phyloP scores from a whole-genome alignment of 208 protist genomes.

The Herpetomonas samuelpessoai region DNA sequence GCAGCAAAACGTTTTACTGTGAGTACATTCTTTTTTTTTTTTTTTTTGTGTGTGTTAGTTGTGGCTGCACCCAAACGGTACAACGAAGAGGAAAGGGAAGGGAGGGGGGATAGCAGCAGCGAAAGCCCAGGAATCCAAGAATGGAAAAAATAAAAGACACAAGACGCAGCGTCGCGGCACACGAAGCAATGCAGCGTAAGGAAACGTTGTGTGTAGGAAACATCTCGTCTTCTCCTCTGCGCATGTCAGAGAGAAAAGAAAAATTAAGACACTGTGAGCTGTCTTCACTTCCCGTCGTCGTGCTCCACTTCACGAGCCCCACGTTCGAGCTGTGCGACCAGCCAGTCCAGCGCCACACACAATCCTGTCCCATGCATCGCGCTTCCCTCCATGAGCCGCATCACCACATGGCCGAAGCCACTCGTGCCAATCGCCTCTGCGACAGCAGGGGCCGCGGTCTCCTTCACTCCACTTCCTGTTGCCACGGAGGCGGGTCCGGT shows the following conservation, averaged over 20 bases:
- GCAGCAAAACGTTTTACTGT: no score
- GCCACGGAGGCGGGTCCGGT: no score
- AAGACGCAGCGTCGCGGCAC: no score
- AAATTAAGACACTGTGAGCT: constrained; percentile 1
- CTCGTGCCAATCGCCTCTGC: constrained; percentile 24
- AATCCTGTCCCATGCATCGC: constrained; percentile 51
- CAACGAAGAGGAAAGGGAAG: no score
- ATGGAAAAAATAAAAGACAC: no score
- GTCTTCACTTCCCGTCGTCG: constrained; percentile 4
- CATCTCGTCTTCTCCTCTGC: no score
- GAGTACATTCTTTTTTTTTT: no score
- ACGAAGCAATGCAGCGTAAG: no score
- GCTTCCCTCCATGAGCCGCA: constrained; percentile 49
- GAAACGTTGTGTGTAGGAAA: no score
- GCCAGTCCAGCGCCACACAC: constrained; percentile 69
- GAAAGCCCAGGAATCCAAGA: no score
- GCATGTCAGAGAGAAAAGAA: not conserved
- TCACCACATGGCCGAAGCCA: constrained; percentile 56
- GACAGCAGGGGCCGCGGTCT: not conserved
- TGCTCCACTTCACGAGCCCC: constrained; percentile 21
- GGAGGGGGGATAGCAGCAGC: no score
- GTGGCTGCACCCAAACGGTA: no score
- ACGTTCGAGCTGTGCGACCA: constrained; percentile 56
- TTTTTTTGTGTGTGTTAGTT: constrained; percentile 6
- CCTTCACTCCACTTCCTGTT: not conserved